Conservation (phyloP, 2,329 filamentous ascomycete genomes). For the Cadophora sp. region DNA sequence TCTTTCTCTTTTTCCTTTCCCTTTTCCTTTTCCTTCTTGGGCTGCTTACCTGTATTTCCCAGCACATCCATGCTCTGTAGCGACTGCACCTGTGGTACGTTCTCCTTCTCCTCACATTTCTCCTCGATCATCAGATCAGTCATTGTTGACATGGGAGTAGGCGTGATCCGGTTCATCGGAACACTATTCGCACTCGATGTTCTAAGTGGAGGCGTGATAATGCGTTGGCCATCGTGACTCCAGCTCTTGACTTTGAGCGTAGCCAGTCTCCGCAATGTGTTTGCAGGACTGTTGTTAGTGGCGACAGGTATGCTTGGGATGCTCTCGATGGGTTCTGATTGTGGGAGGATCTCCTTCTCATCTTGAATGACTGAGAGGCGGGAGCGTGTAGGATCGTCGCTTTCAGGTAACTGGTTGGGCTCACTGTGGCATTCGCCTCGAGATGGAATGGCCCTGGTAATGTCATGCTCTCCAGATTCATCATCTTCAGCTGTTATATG, state of each 20-base stretch:
- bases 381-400: slow-evolving; percentile 31
- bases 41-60: slow-evolving; percentile 15
- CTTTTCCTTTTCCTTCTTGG: slow-evolving; percentile 32
- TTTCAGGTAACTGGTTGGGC: slow-evolving; percentile 21
- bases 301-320: slow-evolving; percentile 20
- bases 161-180: slow-evolving; percentile 1
- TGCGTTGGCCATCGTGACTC: slow-evolving; percentile 38
- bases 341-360: slow-evolving; percentile 38
- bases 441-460: slow-evolving; percentile 22
- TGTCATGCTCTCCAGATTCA: slow-evolving; percentile 27
- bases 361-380: slow-evolving; percentile 41
- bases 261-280: slow-evolving; percentile 35
- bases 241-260: slow-evolving; percentile 39
- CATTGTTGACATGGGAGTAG: slow-evolving; percentile 24
- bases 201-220: slow-evolving; percentile 38
- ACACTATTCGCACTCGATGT: slow-evolving; percentile 41
- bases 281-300: slow-evolving; percentile 31
- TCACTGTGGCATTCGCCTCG: slow-evolving; percentile 33
- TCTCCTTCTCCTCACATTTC: slow-evolving; percentile 40
- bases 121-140: slow-evolving; percentile 32
- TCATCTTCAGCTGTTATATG: slow-evolving; percentile 39
- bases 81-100: slow-evolving; percentile 24
- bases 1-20: slow-evolving; percentile 29
- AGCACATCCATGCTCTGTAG: slow-evolving; percentile 19
- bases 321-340: slow-evolving; percentile 32